Evolutionary conservation across 306 rosid species (phyloP), one percentile per base, ranked within the genome.

Genomic region (Myrica gale): DNA sequence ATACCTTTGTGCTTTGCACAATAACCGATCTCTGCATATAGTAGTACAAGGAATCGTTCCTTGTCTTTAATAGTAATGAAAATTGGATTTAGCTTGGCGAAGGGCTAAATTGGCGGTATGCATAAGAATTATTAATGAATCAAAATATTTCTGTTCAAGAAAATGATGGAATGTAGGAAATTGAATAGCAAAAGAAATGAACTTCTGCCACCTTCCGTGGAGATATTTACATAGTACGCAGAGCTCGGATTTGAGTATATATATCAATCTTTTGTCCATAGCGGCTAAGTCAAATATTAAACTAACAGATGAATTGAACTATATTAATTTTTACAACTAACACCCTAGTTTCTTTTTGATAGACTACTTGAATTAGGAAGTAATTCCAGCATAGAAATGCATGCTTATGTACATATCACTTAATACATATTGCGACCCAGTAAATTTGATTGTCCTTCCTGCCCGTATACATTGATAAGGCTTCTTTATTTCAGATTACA

Each of bases 401-500:
- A 7, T 63, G 47, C 21, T 63, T 61, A 61, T 26, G 43, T 26
- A 32, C 12, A 17, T 39, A 39, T 56, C 13, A 9, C 37, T 32
- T 19, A 4, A 6, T 20, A 21, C 11, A 9, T 20, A 10, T 19
- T 9, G 12, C 37, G 20, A 68, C 67, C 16, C 55, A 13, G n/a
- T 60, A 70, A 58, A 20, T 32, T 44, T 16, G 46, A 55, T 32
- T 5, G 32, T 9, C 68, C 13, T 32, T 61, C 10, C 1, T 6
- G 6, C 4, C 5, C 19, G 26, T 41, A 57, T 37, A 43, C 43
- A 50, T 56, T 44, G 26, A 67, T 58, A 7, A 16, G 41, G 41
- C 72, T 52, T 4, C 56, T 48, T 76, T 65, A 62, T 46, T 80
- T 74, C 88, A 93, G 97, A 88, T 83, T 89, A 1, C 75, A 12